Base-by-base conservation (phyloP, 2,329 filamentous ascomycete species). In the Pleomassaria siparia region DNA sequence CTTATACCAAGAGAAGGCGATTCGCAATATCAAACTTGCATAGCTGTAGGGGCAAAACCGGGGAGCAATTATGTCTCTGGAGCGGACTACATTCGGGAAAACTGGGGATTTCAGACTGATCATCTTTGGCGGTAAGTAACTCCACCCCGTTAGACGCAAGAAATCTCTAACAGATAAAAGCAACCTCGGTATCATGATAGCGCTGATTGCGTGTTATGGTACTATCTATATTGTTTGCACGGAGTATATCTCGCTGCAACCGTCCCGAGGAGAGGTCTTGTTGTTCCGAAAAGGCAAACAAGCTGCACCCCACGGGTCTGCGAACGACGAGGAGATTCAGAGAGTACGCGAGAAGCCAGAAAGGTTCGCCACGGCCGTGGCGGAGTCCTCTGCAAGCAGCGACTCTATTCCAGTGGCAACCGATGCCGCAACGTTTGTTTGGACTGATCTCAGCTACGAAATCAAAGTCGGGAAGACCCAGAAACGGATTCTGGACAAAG, bases 381-480 rank as follows among this genome's bases (percentile, higher is more conserved):
- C 18, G 29, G 43, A 56, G 44, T n/a, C n/a, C n/a, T n/a, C n/a
- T n/a, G n/a, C n/a, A n/a, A n/a, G n/a, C n/a, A n/a, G n/a, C n/a
- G n/a, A n/a, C n/a, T n/a, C n/a, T n/a, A n/a, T n/a, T n/a, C n/a
- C n/a, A 7, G 25, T 40, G 3, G 59, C 66, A 18, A 71, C 72
- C 46, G 53, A 46, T n/a, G 36, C 81, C 4, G 85, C 86, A 10
- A 80, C 89, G 47, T 92, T 92, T 75, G 86, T 88, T 63, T 94
- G 89, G 89, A 79, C 84, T n/a, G 26, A 89, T 56, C 84, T 94
- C 2, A 88, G 84, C 71, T 94, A 80, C 52, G 76, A 77, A 28
- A 84, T 88, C 64, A 83, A 86, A 67, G 88, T 92, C 72, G 92
- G 91, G 74, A 76, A 77, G n/a, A 83, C 89, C 59, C 72, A 77